These are phyloP conservation scores for Colletotrichum sp. DNA, from an alignment of 2,329 filamentous ascomycete genomes.

Conservation along the genomic window DNA sequence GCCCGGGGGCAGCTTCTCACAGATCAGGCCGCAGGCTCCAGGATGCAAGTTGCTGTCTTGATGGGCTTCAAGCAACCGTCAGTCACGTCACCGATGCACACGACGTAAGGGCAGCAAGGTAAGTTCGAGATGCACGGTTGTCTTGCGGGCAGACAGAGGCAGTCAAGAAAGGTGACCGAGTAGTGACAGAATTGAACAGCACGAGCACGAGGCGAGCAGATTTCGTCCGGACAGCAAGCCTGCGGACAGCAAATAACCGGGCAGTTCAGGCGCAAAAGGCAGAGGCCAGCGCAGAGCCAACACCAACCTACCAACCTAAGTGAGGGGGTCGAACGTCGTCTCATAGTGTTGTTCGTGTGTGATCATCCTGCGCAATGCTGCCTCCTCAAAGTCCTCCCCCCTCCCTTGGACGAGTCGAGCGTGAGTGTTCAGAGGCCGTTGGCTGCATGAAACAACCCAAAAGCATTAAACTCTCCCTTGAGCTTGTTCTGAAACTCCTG, in stretches of 20 bases:
- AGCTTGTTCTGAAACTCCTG: background rate
- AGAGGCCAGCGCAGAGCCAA: background rate
- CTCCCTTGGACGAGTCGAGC: background rate
- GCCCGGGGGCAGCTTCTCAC: background rate
- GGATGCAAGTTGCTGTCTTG: background rate
- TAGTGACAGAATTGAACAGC: background rate
- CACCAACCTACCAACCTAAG: background rate
- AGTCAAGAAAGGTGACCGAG: background rate
- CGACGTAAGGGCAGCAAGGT: background rate
- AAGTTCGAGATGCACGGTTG: background rate
- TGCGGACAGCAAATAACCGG: background rate
- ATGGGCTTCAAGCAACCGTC: background rate
- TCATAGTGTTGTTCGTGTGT: background rate
- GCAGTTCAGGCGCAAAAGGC: background rate
- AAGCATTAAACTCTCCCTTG: slow-evolving; percentile 2
- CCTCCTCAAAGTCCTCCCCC: background rate
- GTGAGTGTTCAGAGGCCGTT: background rate
- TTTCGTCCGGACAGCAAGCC: background rate
- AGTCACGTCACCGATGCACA: background rate
- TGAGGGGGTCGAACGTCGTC: slow-evolving; percentile 5
- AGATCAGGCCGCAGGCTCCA: background rate
- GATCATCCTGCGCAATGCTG: background rate
- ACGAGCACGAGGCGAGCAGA: background rate
- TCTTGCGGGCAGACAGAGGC: background rate
- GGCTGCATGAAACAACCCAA: slow-evolving; percentile 16